phyloP scores from a whole-genome alignment of 441 rosid genomes.

The Corymbia citriodora region DNA sequence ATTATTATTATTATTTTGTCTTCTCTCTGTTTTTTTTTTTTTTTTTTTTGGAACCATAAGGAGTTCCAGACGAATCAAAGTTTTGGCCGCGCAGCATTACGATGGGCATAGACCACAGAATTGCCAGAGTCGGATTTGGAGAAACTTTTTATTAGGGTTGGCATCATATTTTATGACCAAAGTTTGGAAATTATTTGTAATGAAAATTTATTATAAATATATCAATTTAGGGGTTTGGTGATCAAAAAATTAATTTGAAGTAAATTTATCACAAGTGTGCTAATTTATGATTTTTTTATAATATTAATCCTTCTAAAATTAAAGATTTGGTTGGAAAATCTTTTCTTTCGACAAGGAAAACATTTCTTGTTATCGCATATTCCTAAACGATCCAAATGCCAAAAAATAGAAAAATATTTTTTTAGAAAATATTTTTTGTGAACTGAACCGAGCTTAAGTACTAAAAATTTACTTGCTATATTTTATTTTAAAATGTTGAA shows the following conservation, averaged over 20 bases:
- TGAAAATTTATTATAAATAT: fast-evolving
- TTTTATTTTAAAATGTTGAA: neutral
- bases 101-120: neutral
- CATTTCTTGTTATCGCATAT: no score
- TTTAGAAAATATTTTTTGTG: neutral
- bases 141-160: neutral
- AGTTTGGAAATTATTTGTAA: neutral
- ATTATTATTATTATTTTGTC: no score
- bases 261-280: fast-evolving
- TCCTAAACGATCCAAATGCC: neutral
- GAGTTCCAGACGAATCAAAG: neutral
- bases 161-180: fast-evolving
- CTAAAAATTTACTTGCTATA: no score
- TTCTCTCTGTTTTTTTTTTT: neutral
- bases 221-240: fast-evolving
- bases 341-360: neutral
- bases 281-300: no score
- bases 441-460: fast-evolving
- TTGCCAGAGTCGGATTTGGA: neutral
- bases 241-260: no score
- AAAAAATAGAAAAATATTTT: no score
- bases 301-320: no score
- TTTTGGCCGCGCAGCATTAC: no score
- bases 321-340: no score
- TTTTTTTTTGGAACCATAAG: no score